Evolutionary conservation across 495 filamentous ascomycete species (phyloP).

Genomic region (Talaromyces liani): DNA sequence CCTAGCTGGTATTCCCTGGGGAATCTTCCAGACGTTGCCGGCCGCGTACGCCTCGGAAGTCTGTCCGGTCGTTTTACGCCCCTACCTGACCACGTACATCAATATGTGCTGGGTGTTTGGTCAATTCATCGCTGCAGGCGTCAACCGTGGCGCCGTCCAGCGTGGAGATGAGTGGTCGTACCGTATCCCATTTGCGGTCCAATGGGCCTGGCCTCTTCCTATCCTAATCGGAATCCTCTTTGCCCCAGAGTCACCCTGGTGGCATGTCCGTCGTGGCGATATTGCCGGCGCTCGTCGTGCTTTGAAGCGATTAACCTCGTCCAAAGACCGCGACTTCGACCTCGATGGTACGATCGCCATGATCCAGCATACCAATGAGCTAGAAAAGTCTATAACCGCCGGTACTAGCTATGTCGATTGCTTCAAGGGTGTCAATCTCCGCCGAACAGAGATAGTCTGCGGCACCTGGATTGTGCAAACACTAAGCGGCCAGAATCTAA

Average conservation of each 20-base stretch:
- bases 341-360: constrained; percentile 56
- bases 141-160: constrained; percentile 30
- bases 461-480: constrained; percentile 46
- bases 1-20: constrained; percentile 66
- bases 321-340: constrained; percentile 42
- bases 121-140: constrained; percentile 43
- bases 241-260: constrained; percentile 60
- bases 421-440: constrained; percentile 54
- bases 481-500: constrained; percentile 21
- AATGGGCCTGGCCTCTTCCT: constrained; percentile 65
- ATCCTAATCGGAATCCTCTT: constrained; percentile 51
- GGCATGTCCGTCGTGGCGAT: constrained; percentile 54
- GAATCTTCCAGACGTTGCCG: constrained; percentile 64
- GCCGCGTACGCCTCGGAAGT: constrained; percentile 65
- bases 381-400: constrained; percentile 49
- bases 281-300: constrained; percentile 51
- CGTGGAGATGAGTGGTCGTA: constrained; percentile 40
- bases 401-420: constrained; percentile 52
- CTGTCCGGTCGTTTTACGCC: constrained; percentile 50
- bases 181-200: constrained; percentile 48
- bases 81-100: constrained; percentile 58
- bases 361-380: constrained; percentile 51
- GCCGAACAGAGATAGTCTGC: constrained; percentile 55
- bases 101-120: constrained; percentile 59
- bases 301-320: constrained; percentile 48